Evolutionary conservation across 2,329 filamentous ascomycete species (phyloP), one percentile per base, ranked within the genome.

Genomic region (Stemphylium lycopersici): DNA sequence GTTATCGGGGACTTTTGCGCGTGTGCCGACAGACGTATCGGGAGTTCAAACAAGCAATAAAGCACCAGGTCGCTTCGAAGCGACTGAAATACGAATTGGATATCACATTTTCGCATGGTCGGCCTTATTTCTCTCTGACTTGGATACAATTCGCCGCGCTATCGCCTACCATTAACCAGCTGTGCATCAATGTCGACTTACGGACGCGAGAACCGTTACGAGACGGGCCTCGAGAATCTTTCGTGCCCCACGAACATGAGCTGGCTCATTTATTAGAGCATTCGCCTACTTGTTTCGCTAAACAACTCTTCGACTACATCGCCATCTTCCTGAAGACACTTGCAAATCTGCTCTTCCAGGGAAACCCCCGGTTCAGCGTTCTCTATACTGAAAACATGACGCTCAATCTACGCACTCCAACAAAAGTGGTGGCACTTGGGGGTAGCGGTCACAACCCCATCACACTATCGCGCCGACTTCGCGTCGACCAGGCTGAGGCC

Each of bases 281-380:
- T 40, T 55, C 60, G 5, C 61, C 66, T 0, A 49, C 65, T 18
- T 67, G 62, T 38, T 71, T 72, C 40, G 69, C 68, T 1, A 58
- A 58, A 32, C 67, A 70, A 31, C 52, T 72, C 3, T 72, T 72
- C 52, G 66, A 71, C 37, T 72, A 72, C 54, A 65, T 70, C 37
- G 66, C 68, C 3, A 70, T 71, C 16, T 55, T 72, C 10, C 57
- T 72, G 16, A 70, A 69, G 45, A 61, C 67, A 1, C 49, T 71
- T 0, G 67, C 67, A 5, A 67, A 63, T 15, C 55, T 72, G 2
- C 58, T 70, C 7, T 58, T 56, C 5, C 38, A 59, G 11, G 67
- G 63, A 4, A 58, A 68, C 18, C 38, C 61, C 1, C 41, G 45
- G 13, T 68, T 68, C 47, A 62, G 56, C 13, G 48, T 70, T 3